Percentiles rank a stretch among this genome's conserved stretches.
These are phyloP conservation scores for Coelastrella sp. DNA, from an alignment of 139 green algal genomes.

Conservation along the genomic window DNA sequence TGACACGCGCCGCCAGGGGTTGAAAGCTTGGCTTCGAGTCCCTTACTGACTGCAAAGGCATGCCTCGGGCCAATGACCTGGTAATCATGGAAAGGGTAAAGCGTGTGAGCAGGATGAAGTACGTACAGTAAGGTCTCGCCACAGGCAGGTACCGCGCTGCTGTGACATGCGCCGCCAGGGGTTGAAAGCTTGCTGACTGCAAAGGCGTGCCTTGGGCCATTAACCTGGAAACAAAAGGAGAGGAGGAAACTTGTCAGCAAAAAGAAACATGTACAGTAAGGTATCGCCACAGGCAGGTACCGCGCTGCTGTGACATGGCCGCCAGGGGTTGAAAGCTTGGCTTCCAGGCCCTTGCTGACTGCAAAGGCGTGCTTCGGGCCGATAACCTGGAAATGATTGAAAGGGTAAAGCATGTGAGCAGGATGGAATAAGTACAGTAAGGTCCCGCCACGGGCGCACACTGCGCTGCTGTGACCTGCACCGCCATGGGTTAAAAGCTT, in stretches of 20 bases:
- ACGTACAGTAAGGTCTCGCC: too few species aligned
- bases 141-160: neutral
- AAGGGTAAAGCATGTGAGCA: neutral
- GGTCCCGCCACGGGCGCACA: slow-evolving; percentile 2
- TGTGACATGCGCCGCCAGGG: slow-evolving; percentile 17
- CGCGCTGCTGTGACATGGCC: slow-evolving; percentile 9
- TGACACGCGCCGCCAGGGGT: neutral
- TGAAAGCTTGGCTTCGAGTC: slow-evolving; percentile 14
- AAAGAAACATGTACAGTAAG: too few species aligned
- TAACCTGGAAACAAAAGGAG: slow-evolving; percentile 16
- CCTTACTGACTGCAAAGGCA: slow-evolving; percentile 42
- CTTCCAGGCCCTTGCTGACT: slow-evolving; percentile 28
- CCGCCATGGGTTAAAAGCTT: neutral
- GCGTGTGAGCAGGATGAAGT: too few species aligned
- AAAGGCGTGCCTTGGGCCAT: slow-evolving; percentile 56
- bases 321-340: neutral
- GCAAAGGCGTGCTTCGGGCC: slow-evolving; percentile 55
- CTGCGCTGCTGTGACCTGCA: slow-evolving; percentile 4
- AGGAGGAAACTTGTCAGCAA: neutral
- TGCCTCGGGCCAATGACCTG: slow-evolving; percentile 56
- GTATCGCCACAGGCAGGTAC: neutral
- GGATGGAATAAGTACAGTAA: too few species aligned
- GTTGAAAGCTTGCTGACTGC: neutral
- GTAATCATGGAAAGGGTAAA: neutral
- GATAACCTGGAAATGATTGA: slow-evolving; percentile 27